These are phyloP conservation scores for Hymenochaete sp. DNA, from an alignment of 1,284 basidiomycete species.

Conservation along the genomic window DNA sequence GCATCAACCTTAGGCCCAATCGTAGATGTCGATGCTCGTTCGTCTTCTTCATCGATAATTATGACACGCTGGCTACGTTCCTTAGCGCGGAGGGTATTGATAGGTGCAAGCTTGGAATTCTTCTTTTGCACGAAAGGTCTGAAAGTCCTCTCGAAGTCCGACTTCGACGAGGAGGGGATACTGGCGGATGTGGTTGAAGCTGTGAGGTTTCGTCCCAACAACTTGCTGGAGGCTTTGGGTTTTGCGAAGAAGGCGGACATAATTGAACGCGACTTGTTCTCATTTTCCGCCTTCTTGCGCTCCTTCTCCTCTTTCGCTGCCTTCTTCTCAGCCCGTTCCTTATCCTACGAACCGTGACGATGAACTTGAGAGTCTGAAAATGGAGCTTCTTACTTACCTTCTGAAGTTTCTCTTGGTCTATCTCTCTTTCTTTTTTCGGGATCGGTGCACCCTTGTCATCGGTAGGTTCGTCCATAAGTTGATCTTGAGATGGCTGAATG, in stretches of 20 bases:
- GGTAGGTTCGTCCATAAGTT: no score
- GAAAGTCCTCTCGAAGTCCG: slow-evolving; percentile 69
- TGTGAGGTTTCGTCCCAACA: no score
- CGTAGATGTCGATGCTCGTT: not conserved
- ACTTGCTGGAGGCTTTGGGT: slow-evolving; percentile 30
- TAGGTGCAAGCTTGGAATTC: slow-evolving; percentile 57
- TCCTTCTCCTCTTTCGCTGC: slow-evolving; percentile 56
- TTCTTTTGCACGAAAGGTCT: slow-evolving; percentile 71
- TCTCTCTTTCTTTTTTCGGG: slow-evolving; percentile 45
- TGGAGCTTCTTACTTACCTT: no score
- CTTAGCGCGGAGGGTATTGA: slow-evolving; percentile 52
- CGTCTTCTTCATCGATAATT: slow-evolving; percentile 37
- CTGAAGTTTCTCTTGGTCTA: slow-evolving; percentile 50
- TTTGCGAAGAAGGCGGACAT: slow-evolving; percentile 72
- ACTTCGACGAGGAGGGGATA: slow-evolving; percentile 34
- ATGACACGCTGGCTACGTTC: slow-evolving; percentile 40
- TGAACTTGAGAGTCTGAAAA: slow-evolving; percentile 6
- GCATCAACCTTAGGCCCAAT: no score
- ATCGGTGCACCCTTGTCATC: no score
- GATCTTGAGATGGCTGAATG: no score
- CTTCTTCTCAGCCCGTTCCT: slow-evolving; percentile 57
- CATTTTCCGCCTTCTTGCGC: slow-evolving; percentile 58
- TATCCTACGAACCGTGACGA: slow-evolving; percentile 38
- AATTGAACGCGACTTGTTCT: slow-evolving; percentile 62
- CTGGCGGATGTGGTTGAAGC: no score